These are phyloP conservation scores for Hysterangium stoloniferum DNA, from an alignment of 768 basidiomycete genomes.

Conservation along the genomic window DNA sequence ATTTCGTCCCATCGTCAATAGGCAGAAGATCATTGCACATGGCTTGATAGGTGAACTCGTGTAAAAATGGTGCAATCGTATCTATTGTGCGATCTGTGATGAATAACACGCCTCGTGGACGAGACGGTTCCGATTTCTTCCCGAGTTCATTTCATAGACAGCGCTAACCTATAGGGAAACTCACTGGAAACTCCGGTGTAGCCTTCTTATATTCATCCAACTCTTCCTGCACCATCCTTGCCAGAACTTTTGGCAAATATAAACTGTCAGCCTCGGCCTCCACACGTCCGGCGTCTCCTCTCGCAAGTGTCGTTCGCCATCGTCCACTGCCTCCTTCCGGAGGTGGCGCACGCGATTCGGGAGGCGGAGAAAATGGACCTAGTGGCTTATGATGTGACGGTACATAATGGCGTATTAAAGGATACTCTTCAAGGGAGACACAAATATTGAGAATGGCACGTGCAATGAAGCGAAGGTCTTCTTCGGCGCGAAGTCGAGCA, in stretches of 20 bases:
- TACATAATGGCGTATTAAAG: constrained; percentile 87
- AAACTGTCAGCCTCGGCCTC: constrained; percentile 68
- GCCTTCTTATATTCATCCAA: constrained; percentile 82
- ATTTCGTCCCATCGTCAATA: constrained; percentile 79
- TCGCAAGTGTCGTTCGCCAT: constrained; percentile 78
- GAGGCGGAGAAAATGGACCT: constrained; percentile 72
- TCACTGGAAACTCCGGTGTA: constrained; percentile 83
- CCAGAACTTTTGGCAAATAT: constrained; percentile 73
- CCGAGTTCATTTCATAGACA: constrained; percentile 12
- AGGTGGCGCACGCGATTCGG: constrained; percentile 29
- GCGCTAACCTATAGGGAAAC: constrained; percentile 22
- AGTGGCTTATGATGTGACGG: constrained; percentile 78
- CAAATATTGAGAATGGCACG: constrained; percentile 76
- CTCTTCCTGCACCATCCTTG: constrained; percentile 74
- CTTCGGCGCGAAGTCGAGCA: constrained; percentile 72
- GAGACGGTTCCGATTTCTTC: constrained; percentile 32
- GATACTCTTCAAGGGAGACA: constrained; percentile 85
- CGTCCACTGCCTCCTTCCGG: constrained; percentile 55
- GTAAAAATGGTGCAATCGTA: constrained; percentile 78
- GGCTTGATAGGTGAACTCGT: constrained; percentile 99
- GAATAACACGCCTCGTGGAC: constrained; percentile 75
- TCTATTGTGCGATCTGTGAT: constrained; percentile 98
- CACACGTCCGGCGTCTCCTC: constrained; percentile 60
- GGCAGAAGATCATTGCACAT: constrained; percentile 95
- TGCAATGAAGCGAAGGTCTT: constrained; percentile 70